Conservation (phyloP, 805 yeast genomes). For the Candida wancherniae region DNA sequence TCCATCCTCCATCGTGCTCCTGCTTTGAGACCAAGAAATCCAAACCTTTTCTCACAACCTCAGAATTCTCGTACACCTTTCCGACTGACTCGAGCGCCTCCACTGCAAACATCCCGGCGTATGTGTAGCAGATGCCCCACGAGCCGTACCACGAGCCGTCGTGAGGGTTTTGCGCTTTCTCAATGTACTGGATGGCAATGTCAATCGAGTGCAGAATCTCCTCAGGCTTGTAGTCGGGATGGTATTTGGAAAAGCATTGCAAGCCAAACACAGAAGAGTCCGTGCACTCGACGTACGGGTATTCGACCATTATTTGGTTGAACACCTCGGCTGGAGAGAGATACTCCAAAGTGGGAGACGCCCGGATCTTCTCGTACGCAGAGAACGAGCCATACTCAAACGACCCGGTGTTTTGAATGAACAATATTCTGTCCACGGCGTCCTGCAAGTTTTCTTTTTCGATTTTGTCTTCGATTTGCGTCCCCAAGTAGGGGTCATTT, state of each 20-base stretch:
- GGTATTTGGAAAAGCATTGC: constrained; percentile 65
- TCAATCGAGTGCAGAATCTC: constrained; percentile 69
- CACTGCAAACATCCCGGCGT: constrained; percentile 96
- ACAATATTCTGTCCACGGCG: constrained; percentile 72
- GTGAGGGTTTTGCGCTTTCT: constrained; percentile 49
- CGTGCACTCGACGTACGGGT: constrained; percentile 97
- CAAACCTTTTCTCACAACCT: constrained; percentile 68
- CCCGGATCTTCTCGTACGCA: constrained; percentile 81
- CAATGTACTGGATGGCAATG: constrained; percentile 70
- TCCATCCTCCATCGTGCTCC: constrained; percentile 93
- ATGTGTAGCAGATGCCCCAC: constrained; percentile 96
- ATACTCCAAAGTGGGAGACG: constrained; percentile 68
- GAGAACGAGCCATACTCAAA: constrained; percentile 91
- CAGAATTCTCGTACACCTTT: constrained; percentile 55
- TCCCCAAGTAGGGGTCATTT: constrained; percentile 48
- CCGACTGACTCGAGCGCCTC: constrained; percentile 82
- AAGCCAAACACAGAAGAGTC: constrained; percentile 91
- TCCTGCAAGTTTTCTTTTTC: constrained; percentile 49
- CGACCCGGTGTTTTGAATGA: constrained; percentile 71
- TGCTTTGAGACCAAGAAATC: constrained; percentile 77
- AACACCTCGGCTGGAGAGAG: constrained; percentile 97
- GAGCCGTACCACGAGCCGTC: constrained; percentile 99
- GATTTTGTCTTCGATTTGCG: constrained; percentile 39
- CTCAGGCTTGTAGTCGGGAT: constrained; percentile 55
- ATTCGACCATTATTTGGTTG: constrained; percentile 97